phyloP scores from a whole-genome alignment of 306 rosid species.

The Dalbergia oliveri region DNA sequence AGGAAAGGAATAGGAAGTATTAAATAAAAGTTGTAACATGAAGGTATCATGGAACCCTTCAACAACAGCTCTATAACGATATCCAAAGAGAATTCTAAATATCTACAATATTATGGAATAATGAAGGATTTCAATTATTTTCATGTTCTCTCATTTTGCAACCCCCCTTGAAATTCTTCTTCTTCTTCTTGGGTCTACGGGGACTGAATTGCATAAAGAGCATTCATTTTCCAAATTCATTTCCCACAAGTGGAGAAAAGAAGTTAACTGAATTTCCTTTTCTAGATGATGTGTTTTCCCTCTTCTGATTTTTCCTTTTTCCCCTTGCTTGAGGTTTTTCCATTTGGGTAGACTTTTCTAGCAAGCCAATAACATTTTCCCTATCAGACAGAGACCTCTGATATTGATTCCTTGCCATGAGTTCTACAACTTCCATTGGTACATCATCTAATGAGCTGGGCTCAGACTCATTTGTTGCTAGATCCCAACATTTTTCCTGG shows the following conservation, averaged over 20 bases:
- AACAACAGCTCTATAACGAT: neutral
- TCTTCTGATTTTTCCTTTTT: constrained; percentile 41
- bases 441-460: constrained; percentile 75
- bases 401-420: constrained; percentile 86
- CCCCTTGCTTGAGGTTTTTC: constrained; percentile 56
- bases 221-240: constrained; percentile 45
- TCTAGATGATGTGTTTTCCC: constrained; percentile 56
- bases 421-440: constrained; percentile 94
- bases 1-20: neutral
- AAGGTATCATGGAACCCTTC: neutral
- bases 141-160: constrained; percentile 42
- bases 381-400: constrained; percentile 77
- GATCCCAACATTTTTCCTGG: constrained; percentile 53
- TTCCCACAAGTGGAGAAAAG: constrained; percentile 56
- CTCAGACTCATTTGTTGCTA: constrained; percentile 58
- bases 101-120: constrained; percentile 47
- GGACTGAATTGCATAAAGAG: constrained; percentile 57
- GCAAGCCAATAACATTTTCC: constrained; percentile 48
- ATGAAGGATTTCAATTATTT: constrained; percentile 38
- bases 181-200: constrained; percentile 14
- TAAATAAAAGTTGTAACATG: neutral
- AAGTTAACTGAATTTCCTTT: constrained; percentile 60
- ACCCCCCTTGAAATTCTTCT: constrained; percentile 51
- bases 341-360: constrained; percentile 59
- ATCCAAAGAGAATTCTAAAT: constrained; percentile 5